Conservation (phyloP, 495 filamentous ascomycete species). For the Podospora pseudopauciseta region DNA sequence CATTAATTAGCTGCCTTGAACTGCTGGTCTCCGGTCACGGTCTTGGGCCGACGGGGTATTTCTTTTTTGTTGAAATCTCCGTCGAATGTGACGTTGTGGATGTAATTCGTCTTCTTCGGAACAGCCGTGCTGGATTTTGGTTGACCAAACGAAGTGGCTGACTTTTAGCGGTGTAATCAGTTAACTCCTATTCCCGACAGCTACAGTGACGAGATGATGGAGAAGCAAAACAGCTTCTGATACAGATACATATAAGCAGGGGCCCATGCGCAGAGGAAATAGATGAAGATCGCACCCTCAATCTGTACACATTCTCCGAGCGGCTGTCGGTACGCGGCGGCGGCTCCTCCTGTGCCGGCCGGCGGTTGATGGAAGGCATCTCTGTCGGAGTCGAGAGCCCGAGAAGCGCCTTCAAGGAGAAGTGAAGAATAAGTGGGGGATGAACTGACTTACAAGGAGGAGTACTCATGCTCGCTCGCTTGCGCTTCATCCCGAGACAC, state of each 20-base stretch:
- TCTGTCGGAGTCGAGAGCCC: conserved; percentile 12
- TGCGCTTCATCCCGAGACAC: conserved; percentile 39
- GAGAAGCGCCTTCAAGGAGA: conserved; percentile 15
- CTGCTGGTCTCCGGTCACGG: not conserved
- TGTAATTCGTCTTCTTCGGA: not conserved
- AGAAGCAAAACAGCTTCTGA: conserved; percentile 4
- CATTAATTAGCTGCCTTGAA: not conserved
- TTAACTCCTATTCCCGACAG: conserved; percentile 3
- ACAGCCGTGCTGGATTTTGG: not conserved
- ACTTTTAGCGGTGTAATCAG: not conserved
- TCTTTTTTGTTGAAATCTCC: not conserved
- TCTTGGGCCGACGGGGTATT: not conserved
- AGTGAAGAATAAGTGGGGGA: conserved; percentile 18
- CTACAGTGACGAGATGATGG: not conserved
- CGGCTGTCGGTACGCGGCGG: conserved; percentile 7
- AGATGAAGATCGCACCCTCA: conserved; percentile 9
- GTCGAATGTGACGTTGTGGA: not conserved
- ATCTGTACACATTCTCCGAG: not conserved
- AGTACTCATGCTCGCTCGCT: conserved; percentile 28
- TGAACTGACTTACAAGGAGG: conserved; percentile 18
- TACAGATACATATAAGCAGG: conserved; percentile 8
- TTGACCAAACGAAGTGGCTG: not conserved
- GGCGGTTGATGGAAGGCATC: conserved; percentile 12
- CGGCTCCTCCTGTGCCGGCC: conserved; percentile 2
- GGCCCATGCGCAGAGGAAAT: conserved; percentile 1